phyloP scores from a whole-genome alignment of 2,329 filamentous ascomycete species.

The Penicillium sp. region DNA sequence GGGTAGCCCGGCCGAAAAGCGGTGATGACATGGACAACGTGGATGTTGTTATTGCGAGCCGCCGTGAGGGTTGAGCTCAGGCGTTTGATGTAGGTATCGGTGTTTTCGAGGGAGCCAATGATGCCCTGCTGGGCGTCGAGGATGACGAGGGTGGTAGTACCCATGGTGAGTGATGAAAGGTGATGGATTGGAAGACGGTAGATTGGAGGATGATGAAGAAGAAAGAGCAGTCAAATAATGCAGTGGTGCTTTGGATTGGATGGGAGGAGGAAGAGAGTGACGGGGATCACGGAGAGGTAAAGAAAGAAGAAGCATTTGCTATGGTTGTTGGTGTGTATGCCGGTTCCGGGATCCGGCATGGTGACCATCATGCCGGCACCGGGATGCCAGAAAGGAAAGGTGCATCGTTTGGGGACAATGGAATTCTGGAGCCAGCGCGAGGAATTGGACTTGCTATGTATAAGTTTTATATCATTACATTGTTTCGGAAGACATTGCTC shows the following conservation, averaged over 20 bases:
- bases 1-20: constrained; percentile 36
- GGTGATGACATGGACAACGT: constrained; percentile 38
- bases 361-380: not conserved
- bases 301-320: not conserved
- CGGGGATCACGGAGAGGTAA: too few species aligned
- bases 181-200: too few species aligned
- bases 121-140: constrained; percentile 41
- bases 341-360: not conserved
- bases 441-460: too few species aligned
- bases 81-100: constrained; percentile 29
- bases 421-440: too few species aligned
- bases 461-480: too few species aligned
- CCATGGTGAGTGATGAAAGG: constrained; percentile 15
- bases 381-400: not conserved
- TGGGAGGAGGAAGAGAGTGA: not conserved
- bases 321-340: not conserved
- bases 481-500: too few species aligned
- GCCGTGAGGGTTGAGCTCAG: constrained; percentile 20
- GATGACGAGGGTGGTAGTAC: constrained; percentile 36
- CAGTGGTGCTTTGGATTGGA: too few species aligned
- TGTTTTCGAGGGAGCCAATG: constrained; percentile 24
- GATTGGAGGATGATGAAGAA: too few species aligned
- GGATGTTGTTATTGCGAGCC: constrained; percentile 31
- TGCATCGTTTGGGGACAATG: too few species aligned
- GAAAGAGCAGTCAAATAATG: too few species aligned